A percentile compares a stretch with the other conserved stretches of the same genome.
Conservation (phyloP, 1,284 basidiomycete genomes). For the Sporisorium sorghi region DNA sequence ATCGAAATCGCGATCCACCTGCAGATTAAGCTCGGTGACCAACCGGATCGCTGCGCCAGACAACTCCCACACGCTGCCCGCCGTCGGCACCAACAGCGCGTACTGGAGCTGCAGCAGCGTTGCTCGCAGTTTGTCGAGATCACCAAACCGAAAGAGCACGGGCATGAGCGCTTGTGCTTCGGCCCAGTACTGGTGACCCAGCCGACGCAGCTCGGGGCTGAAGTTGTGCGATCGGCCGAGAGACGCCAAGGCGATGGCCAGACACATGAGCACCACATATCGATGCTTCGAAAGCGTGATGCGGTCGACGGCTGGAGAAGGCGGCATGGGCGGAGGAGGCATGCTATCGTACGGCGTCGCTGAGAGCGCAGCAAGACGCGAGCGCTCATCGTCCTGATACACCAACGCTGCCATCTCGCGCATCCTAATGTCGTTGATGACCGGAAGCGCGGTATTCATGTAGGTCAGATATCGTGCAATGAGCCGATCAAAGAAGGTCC, state of each 20-base stretch:
- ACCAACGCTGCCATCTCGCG: constrained; percentile 31
- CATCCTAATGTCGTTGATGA: constrained; percentile 38
- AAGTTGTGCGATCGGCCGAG: constrained; percentile 47
- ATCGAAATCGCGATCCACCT: constrained; percentile 47
- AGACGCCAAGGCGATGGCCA: constrained; percentile 44
- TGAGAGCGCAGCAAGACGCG: constrained; percentile 20
- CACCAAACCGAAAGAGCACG: constrained; percentile 19
- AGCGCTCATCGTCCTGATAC: constrained; percentile 33
- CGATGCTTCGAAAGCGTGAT: constrained; percentile 32
- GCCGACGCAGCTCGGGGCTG: constrained; percentile 43
- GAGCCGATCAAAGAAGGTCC: constrained; percentile 41
- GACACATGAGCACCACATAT: constrained; percentile 36
- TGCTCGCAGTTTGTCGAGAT: constrained; percentile 44
- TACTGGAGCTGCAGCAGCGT: constrained; percentile 45
- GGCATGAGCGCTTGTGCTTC: constrained; percentile 38
- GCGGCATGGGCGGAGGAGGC: constrained; percentile 35
- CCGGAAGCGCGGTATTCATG: constrained; percentile 46
- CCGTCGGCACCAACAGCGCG: constrained; percentile 35
- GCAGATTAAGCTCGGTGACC: constrained; percentile 45
- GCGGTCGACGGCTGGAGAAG: constrained; percentile 17
- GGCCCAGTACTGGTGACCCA: constrained; percentile 44
- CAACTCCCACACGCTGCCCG: constrained; percentile 50
- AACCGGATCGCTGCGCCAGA: constrained; percentile 47
- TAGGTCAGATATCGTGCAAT: constrained; percentile 43
- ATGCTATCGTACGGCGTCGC: constrained; percentile 20